phyloP scores from a whole-genome alignment of 306 rosid species.

The Rosa chinensis region DNA sequence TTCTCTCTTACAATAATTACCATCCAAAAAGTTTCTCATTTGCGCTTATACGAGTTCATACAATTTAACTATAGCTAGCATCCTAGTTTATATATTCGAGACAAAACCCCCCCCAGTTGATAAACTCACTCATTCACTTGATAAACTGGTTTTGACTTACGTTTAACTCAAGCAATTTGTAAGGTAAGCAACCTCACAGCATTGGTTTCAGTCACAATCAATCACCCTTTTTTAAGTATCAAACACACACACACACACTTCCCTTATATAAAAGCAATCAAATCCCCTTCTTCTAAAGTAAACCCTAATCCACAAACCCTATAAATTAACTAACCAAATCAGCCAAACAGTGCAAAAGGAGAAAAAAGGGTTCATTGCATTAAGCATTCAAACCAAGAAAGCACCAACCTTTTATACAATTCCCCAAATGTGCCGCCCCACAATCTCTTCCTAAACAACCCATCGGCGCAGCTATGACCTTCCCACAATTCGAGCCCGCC shows the following conservation, averaged over 20 bases:
- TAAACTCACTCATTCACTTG: conserved; percentile 7
- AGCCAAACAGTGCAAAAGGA: not conserved
- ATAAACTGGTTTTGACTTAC: not conserved
- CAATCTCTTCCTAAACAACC: conserved; percentile 70
- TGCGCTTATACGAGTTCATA: not conserved
- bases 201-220: not conserved
- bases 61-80: not conserved
- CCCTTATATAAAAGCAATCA: not conserved
- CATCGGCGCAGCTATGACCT: conserved; percentile 76
- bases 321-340: conserved; percentile 3
- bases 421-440: conserved; percentile 92
- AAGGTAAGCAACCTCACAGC: conserved; percentile 7
- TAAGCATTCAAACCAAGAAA: not conserved
- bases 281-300: not conserved
- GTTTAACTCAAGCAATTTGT: not conserved
- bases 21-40: not conserved
- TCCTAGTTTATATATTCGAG: not conserved
- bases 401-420: conserved; percentile 57
- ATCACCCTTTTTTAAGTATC: not conserved
- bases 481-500: conserved; percentile 85
- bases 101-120: not conserved
- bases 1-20: not conserved
- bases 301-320: not conserved
- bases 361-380: too few species aligned
- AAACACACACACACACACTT: not conserved